phyloP scores from a whole-genome alignment of 2,329 filamentous ascomycete species.

The Bipolaris sorokiniana region DNA sequence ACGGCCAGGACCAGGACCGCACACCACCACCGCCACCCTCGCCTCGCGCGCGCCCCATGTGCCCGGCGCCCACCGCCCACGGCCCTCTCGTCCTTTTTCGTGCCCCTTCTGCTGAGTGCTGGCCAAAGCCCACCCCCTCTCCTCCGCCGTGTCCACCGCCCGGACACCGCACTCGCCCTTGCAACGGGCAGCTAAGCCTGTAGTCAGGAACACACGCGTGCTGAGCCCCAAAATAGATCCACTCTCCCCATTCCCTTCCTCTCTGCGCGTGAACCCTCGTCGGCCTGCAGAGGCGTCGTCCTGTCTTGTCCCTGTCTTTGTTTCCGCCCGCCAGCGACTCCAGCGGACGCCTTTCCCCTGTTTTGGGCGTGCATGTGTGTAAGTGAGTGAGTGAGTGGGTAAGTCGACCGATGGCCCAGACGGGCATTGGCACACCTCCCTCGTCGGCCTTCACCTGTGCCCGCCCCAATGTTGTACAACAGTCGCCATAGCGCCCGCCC shows the following conservation, averaged over 20 bases:
- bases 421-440: conserved; percentile 20
- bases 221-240: conserved; percentile 34
- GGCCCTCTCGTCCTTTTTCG: conserved; percentile 11
- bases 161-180: conserved; percentile 16
- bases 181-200: conserved; percentile 27
- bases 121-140: conserved; percentile 5
- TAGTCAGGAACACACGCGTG: conserved; percentile 31
- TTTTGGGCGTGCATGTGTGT: conserved; percentile 14
- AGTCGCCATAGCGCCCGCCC: conserved; percentile 39
- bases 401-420: conserved; percentile 23
- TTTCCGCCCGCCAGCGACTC: conserved; percentile 14
- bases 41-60: conserved; percentile 15
- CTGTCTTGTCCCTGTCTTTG: conserved; percentile 21
- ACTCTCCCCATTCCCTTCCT: conserved; percentile 12
- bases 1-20: background rate
- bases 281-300: conserved; percentile 9
- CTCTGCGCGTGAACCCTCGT: conserved; percentile 2
- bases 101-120: conserved; percentile 9
- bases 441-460: conserved; percentile 43
- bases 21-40: background rate
- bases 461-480: conserved; percentile 45
- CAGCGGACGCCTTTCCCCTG: conserved; percentile 10
- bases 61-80: conserved; percentile 18
- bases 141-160: conserved; percentile 6
- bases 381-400: conserved; percentile 24